Evolutionary conservation across 2,329 filamentous ascomycete species (phyloP).

Genomic region (Pseudogymnoascus verrucosus): DNA sequence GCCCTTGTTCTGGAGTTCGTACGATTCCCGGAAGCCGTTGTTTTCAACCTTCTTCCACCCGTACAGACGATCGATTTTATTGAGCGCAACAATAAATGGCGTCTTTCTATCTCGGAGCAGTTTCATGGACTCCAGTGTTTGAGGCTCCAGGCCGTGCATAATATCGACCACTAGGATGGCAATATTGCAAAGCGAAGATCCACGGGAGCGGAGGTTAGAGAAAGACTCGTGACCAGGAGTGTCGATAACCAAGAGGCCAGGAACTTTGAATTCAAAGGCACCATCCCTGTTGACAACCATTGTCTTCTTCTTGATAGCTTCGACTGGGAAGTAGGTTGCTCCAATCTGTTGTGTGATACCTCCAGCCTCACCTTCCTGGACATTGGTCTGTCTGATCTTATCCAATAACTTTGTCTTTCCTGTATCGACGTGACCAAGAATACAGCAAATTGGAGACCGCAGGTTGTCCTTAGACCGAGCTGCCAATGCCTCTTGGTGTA

Average conservation of each 20-base stretch:
- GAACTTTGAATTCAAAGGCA: slow-evolving; percentile 92
- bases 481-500: slow-evolving; percentile 84
- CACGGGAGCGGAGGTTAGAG: slow-evolving; percentile 92
- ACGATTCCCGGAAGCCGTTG: slow-evolving; percentile 92
- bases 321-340: slow-evolving; percentile 97
- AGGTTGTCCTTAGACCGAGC: slow-evolving; percentile 90
- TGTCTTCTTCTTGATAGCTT: slow-evolving; percentile 87
- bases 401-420: slow-evolving; percentile 99
- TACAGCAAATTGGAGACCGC: slow-evolving; percentile 97
- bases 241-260: slow-evolving; percentile 92
- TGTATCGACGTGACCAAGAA: slow-evolving; percentile 98
- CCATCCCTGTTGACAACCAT: slow-evolving; percentile 86
- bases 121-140: slow-evolving; percentile 95
- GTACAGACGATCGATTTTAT: slow-evolving; percentile 99
- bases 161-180: slow-evolving; percentile 98
- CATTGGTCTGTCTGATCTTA: slow-evolving; percentile 97
- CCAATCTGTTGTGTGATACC: slow-evolving; percentile 99
- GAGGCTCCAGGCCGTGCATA: slow-evolving; percentile 97
- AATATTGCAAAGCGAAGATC: slow-evolving; percentile 98
- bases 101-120: slow-evolving; percentile 89
- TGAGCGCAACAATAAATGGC: slow-evolving; percentile 95
- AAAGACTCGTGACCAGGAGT: slow-evolving; percentile 99
- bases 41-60: slow-evolving; percentile 98
- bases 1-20: slow-evolving; percentile 82
- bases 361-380: slow-evolving; percentile 97